Evolutionary conservation across 164 flowering plant genomes (phyloP).

Genomic region (Cinnamomum micranthum): DNA sequence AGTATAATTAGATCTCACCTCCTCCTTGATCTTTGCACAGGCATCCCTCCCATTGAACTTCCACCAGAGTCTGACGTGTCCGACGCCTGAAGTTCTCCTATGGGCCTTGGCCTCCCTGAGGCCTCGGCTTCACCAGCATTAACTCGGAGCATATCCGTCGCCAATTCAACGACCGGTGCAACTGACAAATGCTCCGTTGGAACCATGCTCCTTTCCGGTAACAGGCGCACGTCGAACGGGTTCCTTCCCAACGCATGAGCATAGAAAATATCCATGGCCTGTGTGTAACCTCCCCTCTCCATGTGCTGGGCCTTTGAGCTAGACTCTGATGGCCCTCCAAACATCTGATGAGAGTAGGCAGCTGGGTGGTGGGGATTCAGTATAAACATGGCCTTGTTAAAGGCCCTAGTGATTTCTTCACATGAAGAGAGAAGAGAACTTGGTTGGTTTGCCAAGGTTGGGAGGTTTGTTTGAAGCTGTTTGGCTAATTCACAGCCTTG

Average conservation of each 20-base stretch:
- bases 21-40: neutral
- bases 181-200: neutral
- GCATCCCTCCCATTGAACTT: neutral
- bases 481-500: conserved; percentile 7
- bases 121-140: neutral
- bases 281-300: neutral
- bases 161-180: neutral
- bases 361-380: neutral
- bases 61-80: conserved; percentile 5
- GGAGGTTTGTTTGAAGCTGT: conserved; percentile 7
- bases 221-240: neutral
- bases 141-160: neutral
- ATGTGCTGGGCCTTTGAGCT: neutral
- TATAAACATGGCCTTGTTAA: conserved; percentile 1
- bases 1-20: conserved; percentile 2
- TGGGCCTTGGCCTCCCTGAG: neutral
- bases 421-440: neutral
- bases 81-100: conserved; percentile 1
- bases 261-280: conserved; percentile 4
- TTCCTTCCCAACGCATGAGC: neutral
- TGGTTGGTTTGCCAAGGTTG: conserved; percentile 3
- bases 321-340: neutral
- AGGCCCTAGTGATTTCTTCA: neutral
- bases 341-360: neutral
- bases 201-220: neutral